Evolutionary conservation across 768 basidiomycete species (phyloP), one percentile per base, ranked within the genome.

Genomic region (Boletus eberwhitei): DNA sequence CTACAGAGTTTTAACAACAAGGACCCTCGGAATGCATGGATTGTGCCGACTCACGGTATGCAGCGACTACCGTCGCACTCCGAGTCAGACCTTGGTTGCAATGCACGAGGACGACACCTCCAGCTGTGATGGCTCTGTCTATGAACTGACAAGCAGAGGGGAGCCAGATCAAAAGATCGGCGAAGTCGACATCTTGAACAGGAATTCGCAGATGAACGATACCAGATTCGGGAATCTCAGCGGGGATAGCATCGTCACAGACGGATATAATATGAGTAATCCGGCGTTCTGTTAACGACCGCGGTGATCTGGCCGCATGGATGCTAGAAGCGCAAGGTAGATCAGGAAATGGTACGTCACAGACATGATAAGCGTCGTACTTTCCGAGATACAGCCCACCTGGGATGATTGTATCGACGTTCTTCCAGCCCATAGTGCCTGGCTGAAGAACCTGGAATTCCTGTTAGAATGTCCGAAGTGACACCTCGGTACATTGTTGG

Each of bases 181-280:
- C 85, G 55, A 85, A 85, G 69, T 85, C 83, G 56, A 85, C 79
- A 65, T 88, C 86, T 60, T 86, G 81, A 31, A 87, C 79, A 52
- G 80, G 75, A 63, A 92, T 85, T 54, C 86, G 85, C 72, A 86
- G 74, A 68, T 91, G 90, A 44, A 69, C 71, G 48, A 87, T 77
- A 21, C 86, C 87, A 56, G 86, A 88, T 63, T 83, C 81, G 22
- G 86, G 84, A 26, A 81, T 68, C 59, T 89, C 87, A 44, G 85
- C 82, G 41, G 87, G 86, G 47, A 88, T 87, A 6, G 77, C 76
- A 51, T 92, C 90, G 35, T 73, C 69, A 64, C 90, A 90, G 50
- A 90, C 88, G 43, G 88, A 90, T 17, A 92, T 68, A 48, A 91
- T 83, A 71, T 92, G 90, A 6, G 87, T 88, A 57, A 92, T 86